Percentiles rank a stretch among this genome's conserved stretches.
Evolutionary conservation across 306 rosid genomes (phyloP).

Genomic region (Spatholobus suberectus): DNA sequence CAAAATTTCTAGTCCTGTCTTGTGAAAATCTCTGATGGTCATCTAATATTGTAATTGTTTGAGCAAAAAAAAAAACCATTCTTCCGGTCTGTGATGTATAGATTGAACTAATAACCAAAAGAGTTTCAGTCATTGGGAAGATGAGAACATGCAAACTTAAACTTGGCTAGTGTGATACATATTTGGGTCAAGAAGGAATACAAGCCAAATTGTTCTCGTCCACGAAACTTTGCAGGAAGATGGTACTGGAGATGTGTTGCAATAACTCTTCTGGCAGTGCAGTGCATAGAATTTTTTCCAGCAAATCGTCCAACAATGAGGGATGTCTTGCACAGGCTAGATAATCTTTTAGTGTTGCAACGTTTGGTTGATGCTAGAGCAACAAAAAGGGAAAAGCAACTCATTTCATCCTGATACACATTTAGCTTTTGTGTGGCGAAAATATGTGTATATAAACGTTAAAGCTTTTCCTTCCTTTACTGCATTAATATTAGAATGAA

Average conservation of each 20-base stretch:
- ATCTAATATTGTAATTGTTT: not conserved
- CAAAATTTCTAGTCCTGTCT: not conserved
- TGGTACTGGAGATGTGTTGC: no score
- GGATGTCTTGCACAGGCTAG: slow-evolving; percentile 27
- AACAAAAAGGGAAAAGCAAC: slow-evolving; percentile 39
- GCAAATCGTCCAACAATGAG: slow-evolving; percentile 42
- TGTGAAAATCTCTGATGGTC: not conserved
- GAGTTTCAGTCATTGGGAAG: slow-evolving; percentile 29
- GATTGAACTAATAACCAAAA: slow-evolving; percentile 59
- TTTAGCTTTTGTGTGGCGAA: not conserved
- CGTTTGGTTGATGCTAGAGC: slow-evolving; percentile 38
- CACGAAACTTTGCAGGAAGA: slow-evolving; percentile 57
- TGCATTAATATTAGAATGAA: no score
- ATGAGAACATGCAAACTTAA: slow-evolving; percentile 16
- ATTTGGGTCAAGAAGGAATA: slow-evolving; percentile 72
- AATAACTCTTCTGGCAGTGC: slow-evolving; percentile 53
- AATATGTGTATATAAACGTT: not conserved
- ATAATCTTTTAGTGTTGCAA: slow-evolving; percentile 34
- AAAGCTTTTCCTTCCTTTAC: no score
- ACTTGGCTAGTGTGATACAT: slow-evolving; percentile 44
- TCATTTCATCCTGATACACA: not conserved
- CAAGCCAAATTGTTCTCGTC: slow-evolving; percentile 59
- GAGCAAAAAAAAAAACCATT: not conserved
- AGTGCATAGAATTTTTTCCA: slow-evolving; percentile 54
- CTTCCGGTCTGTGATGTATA: not conserved